These are phyloP conservation scores for Onygenales sp. DNA, from an alignment of 2,329 filamentous ascomycete species.

Conservation along the genomic window DNA sequence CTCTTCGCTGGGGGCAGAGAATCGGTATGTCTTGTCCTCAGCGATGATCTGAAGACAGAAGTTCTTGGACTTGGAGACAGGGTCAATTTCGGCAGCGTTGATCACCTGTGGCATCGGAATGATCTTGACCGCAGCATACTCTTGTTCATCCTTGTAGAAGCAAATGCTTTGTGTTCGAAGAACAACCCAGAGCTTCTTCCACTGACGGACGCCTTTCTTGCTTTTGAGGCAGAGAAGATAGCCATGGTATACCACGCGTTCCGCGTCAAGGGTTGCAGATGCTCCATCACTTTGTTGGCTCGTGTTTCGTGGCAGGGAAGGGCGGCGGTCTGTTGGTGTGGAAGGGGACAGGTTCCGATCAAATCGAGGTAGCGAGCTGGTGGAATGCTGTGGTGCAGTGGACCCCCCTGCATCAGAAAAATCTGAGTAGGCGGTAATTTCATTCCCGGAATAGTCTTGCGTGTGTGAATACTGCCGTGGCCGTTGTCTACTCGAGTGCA, in stretches of 20 bases:
- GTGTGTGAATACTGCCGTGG: constrained; percentile 16
- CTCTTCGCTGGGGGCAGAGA: constrained; percentile 74
- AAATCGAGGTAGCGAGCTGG: constrained; percentile 17
- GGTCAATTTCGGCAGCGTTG: constrained; percentile 86
- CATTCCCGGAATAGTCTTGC: constrained; percentile 53
- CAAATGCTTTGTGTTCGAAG: constrained; percentile 75
- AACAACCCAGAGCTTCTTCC: constrained; percentile 93
- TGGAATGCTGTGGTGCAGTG: constrained; percentile 20
- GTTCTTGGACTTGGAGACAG: constrained; percentile 71
- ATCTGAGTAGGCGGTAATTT: constrained; percentile 73
- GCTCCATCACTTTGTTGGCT: constrained; percentile 53
- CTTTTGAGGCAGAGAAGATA: constrained; percentile 78
- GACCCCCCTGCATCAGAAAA: constrained; percentile 55
- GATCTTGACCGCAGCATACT: constrained; percentile 80
- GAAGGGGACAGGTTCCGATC: constrained; percentile 4
- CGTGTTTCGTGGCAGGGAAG: constrained; percentile 40
- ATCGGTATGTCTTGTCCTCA: constrained; percentile 75
- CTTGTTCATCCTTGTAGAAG: constrained; percentile 84
- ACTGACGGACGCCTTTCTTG: constrained; percentile 71
- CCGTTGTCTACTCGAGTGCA: neutral
- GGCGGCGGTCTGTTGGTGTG: constrained; percentile 20
- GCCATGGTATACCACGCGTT: constrained; percentile 89
- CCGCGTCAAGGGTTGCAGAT: constrained; percentile 54
- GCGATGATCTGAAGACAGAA: constrained; percentile 89
- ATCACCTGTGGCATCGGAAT: constrained; percentile 70